Conservation (phyloP, 371 early-diverging fungal genomes). For the Homolaphlyctis polyrhiza region DNA sequence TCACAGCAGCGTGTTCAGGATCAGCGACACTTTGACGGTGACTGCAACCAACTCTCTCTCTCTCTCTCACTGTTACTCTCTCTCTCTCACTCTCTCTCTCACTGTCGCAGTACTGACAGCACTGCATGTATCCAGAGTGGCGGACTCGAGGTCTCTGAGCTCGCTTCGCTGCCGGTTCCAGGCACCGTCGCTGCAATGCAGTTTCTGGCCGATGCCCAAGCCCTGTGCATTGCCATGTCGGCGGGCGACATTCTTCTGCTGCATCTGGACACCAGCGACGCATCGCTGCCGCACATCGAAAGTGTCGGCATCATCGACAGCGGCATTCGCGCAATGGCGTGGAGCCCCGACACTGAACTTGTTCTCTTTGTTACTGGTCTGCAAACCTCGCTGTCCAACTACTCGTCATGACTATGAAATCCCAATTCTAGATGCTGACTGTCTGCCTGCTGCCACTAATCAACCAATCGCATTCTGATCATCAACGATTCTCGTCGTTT, state of each 20-base stretch:
- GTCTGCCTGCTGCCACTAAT: too few species aligned
- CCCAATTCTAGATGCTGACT: too few species aligned
- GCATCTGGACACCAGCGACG: constrained; percentile 18
- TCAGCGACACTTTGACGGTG: not conserved
- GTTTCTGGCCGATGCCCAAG: constrained; percentile 56
- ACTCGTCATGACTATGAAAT: too few species aligned
- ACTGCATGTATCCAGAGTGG: constrained; percentile 2
- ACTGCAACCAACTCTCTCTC: not conserved
- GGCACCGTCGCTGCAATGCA: constrained; percentile 11
- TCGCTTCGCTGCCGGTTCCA: constrained; percentile 4
- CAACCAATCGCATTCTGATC: not conserved
- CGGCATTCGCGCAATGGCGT: constrained; percentile 72
- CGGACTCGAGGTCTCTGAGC: constrained; percentile 7
- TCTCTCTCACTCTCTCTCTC: not conserved
- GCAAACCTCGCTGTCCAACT: too few species aligned
- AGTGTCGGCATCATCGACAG: constrained; percentile 34
- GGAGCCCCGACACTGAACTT: constrained; percentile 93
- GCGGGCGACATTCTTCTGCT: constrained; percentile 70
- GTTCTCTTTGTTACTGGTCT: constrained; percentile 69
- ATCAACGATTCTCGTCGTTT: not conserved
- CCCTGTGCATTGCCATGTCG: constrained; percentile 56
- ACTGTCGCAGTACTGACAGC: not conserved
- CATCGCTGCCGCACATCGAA: constrained; percentile 7
- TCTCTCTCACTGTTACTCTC: not conserved
- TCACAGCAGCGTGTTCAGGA: not conserved